Conservation (phyloP, 345 rosid species). For the Trapa incisa region DNA sequence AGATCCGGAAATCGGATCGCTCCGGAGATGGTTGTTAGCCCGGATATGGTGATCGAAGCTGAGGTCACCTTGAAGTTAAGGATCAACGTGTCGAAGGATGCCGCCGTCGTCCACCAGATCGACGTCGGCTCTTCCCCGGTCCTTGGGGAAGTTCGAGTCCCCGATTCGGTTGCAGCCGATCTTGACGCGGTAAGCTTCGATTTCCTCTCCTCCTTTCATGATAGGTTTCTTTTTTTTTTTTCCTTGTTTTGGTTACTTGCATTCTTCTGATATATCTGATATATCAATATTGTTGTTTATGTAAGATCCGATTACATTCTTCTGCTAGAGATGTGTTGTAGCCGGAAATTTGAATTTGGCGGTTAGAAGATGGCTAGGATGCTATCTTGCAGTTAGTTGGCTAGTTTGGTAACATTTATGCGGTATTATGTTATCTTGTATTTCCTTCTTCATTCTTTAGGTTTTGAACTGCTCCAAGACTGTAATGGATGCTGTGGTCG, state of each 20-base stretch:
- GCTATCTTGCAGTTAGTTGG: neutral
- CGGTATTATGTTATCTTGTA: neutral
- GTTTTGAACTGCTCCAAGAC: slow-evolving; percentile 25
- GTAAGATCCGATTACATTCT: no score
- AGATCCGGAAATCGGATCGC: neutral
- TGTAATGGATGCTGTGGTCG: slow-evolving; percentile 17
- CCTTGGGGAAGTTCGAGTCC: slow-evolving; percentile 12
- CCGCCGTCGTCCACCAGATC: slow-evolving; percentile 9
- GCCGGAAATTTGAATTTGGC: neutral
- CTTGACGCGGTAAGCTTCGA: slow-evolving; percentile 34
- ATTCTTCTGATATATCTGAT: neutral
- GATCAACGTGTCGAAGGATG: slow-evolving; percentile 2
- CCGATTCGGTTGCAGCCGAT: slow-evolving; percentile 27
- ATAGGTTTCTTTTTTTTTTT: no score
- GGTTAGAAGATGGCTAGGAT: neutral
- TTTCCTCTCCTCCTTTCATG: neutral
- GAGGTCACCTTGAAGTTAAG: slow-evolving; percentile 7
- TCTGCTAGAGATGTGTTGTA: neutral
- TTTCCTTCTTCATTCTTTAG: slow-evolving; percentile 12
- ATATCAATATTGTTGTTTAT: neutral
- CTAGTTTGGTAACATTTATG: neutral
- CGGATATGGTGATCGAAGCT: slow-evolving; percentile 11
- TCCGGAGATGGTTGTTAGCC: neutral
- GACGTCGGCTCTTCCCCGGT: slow-evolving; percentile 9
- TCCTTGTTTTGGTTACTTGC: no score